Conservation (phyloP, 2,329 filamentous ascomycete species). For the Epichloe sp. region DNA sequence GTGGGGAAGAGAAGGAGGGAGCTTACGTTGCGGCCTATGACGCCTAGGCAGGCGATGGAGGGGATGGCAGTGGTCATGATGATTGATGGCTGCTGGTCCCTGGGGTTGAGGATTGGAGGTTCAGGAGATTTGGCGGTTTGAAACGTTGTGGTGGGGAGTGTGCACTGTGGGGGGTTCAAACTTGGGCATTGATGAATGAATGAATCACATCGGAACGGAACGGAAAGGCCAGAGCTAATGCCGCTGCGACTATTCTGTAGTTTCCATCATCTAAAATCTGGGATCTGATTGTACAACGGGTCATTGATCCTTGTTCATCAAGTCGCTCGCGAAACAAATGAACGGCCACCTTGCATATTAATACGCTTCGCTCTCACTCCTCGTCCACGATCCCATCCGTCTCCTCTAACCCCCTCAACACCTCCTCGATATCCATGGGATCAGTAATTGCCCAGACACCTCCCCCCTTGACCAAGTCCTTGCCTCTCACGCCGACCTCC, state of each 20-base stretch:
- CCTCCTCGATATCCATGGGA: slow-evolving; percentile 61
- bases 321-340: too few species aligned
- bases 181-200: too few species aligned
- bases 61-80: slow-evolving; percentile 51
- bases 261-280: too few species aligned
- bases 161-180: not conserved
- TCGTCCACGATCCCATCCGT: slow-evolving; percentile 42
- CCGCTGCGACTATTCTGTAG: too few species aligned
- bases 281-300: too few species aligned
- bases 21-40: slow-evolving; percentile 82
- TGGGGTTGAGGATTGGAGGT: not conserved
- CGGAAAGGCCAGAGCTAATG: too few species aligned
- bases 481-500: slow-evolving; percentile 75
- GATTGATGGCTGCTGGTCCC: slow-evolving; percentile 14
- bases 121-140: not conserved
- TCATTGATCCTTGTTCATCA: too few species aligned
- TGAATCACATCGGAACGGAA: too few species aligned
- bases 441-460: slow-evolving; percentile 88
- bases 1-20: not conserved
- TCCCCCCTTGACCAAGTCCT: slow-evolving; percentile 65
- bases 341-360: not conserved
- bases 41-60: slow-evolving; percentile 81
- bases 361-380: slow-evolving; percentile 15
- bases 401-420: slow-evolving; percentile 50
- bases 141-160: not conserved